A percentile compares a stretch with the other conserved stretches of the same genome.
Evolutionary conservation across 2,329 filamentous ascomycete species (phyloP).

Genomic region (Pestalotiopsis sp.): DNA sequence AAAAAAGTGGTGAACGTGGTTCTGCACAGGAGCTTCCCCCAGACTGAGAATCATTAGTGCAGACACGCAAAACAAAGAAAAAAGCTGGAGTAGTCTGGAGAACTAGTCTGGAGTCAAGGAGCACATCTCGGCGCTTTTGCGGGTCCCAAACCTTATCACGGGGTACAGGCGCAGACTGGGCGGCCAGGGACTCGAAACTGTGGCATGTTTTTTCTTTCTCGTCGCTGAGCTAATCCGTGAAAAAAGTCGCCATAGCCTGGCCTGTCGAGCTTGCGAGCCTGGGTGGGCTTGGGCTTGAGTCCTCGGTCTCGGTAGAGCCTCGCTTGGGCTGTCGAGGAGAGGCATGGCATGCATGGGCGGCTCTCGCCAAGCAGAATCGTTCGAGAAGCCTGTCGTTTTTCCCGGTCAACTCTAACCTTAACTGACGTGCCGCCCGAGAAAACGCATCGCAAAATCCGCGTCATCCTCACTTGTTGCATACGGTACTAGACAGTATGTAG

Average conservation of each 20-base stretch:
- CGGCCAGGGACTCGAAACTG: neutral
- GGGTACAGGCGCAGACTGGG: neutral
- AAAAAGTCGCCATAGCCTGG: no score
- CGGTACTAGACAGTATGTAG: neutral
- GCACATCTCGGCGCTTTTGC: slow-evolving; percentile 7
- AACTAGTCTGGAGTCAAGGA: slow-evolving; percentile 4
- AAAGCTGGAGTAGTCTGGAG: neutral
- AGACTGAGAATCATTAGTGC: neutral
- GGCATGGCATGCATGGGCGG: neutral
- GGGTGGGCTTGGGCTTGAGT: neutral
- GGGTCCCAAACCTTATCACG: slow-evolving; percentile 11
- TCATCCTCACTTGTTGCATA: neutral
- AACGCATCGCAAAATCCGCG: neutral
- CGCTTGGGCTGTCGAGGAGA: neutral
- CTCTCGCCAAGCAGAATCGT: neutral
- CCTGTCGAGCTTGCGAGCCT: neutral
- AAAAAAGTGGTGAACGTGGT: neutral
- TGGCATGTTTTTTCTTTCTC: neutral
- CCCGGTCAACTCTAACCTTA: neutral
- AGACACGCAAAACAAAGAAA: neutral
- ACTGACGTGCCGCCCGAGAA: neutral
- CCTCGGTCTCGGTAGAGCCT: neutral
- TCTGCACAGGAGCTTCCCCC: neutral
- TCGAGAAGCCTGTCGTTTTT: slow-evolving; percentile 1
- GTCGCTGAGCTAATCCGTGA: neutral